Evolutionary conservation across 306 rosid genomes (phyloP), one percentile per base, ranked within the genome.

Genomic region (Dalbergia cultrata): DNA sequence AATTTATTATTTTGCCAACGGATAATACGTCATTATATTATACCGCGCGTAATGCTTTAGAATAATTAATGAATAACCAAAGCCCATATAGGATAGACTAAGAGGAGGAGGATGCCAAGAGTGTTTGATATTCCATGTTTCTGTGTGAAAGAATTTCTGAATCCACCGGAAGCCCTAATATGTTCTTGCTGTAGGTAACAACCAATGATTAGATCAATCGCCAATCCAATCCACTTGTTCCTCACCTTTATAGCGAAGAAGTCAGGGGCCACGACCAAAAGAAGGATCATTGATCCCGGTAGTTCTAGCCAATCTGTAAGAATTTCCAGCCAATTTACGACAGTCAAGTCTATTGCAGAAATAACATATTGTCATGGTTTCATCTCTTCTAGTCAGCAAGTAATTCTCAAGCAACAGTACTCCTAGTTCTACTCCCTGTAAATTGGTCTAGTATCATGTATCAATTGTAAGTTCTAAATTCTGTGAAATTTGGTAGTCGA

Each of bases 121-220:
- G 97, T 95, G 75, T 95, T 95, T 49, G 98, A 92, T 59, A 95
- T 85, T 35, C 98, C 98, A 84, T 91, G 88, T 67, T 54, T 88
- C 43, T 88, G 93, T 4, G 98, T 95, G 80, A 95, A 86, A 50
- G 98, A 91, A 80, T 91, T 91, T 86, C 90, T 86, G 90, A 95
- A 92, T 41, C 98, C 97, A 45, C 98, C 97, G 4, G 97, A 82
- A 9, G 98, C 94, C 21, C 97, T 77, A 57, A 95, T 89, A 85
- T 95, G 98, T 80, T 95, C 94, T 91, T 95, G 98, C 13, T 92
- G 75, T 12, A 95, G 88, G 83, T 92, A 95, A 53, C 97, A 91
- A 43, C 95, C 97, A 63, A 95, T 89, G 47, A 86, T 11, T 65
- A 95, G 89, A 63, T 92, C 91, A 65, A 95, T 87, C 14, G 78